Conservation (phyloP, 2,329 filamentous ascomycete species). For the Fusarium zealandicum region DNA sequence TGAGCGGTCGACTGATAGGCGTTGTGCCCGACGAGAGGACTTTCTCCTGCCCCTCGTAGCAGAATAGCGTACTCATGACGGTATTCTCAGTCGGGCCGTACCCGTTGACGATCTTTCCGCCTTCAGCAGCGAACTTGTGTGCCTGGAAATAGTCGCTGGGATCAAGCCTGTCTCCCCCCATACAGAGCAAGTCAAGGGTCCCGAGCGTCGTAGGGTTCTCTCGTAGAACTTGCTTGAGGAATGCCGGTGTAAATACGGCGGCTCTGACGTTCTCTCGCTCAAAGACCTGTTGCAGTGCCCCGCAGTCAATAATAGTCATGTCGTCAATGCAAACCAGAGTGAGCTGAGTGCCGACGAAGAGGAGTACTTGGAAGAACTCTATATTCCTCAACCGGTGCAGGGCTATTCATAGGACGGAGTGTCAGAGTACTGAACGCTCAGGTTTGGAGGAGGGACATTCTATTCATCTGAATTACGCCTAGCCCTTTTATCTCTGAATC, state of each 20-base stretch:
- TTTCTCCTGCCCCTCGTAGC: not conserved
- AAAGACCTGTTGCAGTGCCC: constrained; percentile 13
- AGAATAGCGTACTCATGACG: constrained; percentile 9
- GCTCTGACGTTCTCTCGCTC: constrained; percentile 12
- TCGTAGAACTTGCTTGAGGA: constrained; percentile 33
- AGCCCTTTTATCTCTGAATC: too few relatives aligned
- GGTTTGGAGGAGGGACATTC: too few relatives aligned
- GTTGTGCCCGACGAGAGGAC: not conserved
- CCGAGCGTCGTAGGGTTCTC: constrained; percentile 7
- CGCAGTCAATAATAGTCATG: constrained; percentile 3
- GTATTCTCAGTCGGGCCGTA: constrained; percentile 36
- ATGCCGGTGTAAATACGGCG: constrained; percentile 19
- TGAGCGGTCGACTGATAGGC: constrained; percentile 30
- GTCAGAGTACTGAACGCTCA: too few relatives aligned
- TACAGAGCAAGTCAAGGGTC: constrained; percentile 9
- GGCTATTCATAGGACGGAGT: constrained; percentile 41
- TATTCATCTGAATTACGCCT: too few relatives aligned
- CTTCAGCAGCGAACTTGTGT: not conserved
- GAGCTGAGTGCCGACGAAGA: constrained; percentile 65
- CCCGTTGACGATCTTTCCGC: constrained; percentile 8
- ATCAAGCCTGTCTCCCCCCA: constrained; percentile 35
- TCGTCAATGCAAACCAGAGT: constrained; percentile 22
- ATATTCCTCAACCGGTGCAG: constrained; percentile 58
- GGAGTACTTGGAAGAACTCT: constrained; percentile 67
- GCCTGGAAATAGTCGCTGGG: constrained; percentile 4